phyloP scores from a whole-genome alignment of 495 filamentous ascomycete species.

The Tuber borchii region DNA sequence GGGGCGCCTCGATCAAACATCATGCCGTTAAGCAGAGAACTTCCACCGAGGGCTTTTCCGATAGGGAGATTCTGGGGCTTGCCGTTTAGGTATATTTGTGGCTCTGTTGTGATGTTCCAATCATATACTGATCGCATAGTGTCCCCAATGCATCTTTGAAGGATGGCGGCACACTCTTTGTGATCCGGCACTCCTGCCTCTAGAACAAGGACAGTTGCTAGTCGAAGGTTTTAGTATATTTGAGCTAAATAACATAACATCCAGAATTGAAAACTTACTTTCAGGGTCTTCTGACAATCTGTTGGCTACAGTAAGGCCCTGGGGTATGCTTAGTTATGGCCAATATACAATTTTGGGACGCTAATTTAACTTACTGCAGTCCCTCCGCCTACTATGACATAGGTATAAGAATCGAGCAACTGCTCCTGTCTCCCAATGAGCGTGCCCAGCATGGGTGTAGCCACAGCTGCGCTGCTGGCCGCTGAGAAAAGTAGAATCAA shows the following conservation, averaged over 20 bases:
- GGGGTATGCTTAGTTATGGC: slow-evolving; percentile 15
- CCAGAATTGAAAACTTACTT: slow-evolving; percentile 16
- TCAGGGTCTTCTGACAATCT: slow-evolving; percentile 45
- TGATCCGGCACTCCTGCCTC: slow-evolving; percentile 33
- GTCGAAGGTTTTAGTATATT: neutral
- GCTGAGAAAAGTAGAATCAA: slow-evolving; percentile 16
- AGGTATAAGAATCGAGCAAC: slow-evolving; percentile 46
- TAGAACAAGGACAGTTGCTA: slow-evolving; percentile 37
- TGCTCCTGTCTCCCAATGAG: slow-evolving; percentile 27
- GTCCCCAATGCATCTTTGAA: slow-evolving; percentile 31
- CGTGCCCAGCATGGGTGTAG: slow-evolving; percentile 16
- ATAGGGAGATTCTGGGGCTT: slow-evolving; percentile 23
- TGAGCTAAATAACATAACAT: slow-evolving; percentile 32
- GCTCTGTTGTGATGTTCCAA: slow-evolving; percentile 40
- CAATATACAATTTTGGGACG: neutral
- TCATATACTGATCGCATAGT: slow-evolving; percentile 30
- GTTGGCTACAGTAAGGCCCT: slow-evolving; percentile 48
- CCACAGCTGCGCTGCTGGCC: slow-evolving; percentile 6
- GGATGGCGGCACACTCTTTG: slow-evolving; percentile 30
- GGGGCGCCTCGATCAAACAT: slow-evolving; percentile 38
- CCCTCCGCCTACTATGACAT: slow-evolving; percentile 52
- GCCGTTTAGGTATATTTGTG: slow-evolving; percentile 24
- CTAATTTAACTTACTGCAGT: slow-evolving; percentile 25
- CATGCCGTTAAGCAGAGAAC: slow-evolving; percentile 38
- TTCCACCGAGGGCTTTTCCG: slow-evolving; percentile 42